Percentiles rank a stretch among this genome's conserved stretches.
These are phyloP conservation scores for Colletotrichum australisinense DNA, from an alignment of 2,329 filamentous ascomycete genomes.

Conservation along the genomic window DNA sequence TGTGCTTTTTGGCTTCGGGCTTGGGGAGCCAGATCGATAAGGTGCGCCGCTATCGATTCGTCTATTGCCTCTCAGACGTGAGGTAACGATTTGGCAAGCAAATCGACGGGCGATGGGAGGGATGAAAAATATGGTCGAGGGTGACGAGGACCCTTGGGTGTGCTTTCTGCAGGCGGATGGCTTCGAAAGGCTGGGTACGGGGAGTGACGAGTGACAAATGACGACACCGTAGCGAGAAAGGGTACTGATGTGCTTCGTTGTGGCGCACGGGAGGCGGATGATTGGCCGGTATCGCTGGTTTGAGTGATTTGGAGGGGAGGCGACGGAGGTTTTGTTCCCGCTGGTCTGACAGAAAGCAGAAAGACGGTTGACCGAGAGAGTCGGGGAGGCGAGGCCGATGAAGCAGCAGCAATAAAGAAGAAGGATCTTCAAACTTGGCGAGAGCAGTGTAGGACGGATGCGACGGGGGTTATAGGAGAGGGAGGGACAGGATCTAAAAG, in stretches of 20 bases:
- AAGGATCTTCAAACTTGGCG: background rate
- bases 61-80: constrained; percentile 22
- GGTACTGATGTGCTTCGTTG: background rate
- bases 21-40: constrained; percentile 5
- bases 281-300: constrained; percentile 15
- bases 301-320: constrained; percentile 6
- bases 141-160: background rate
- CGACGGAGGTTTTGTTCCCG: constrained; percentile 22
- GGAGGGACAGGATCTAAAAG: constrained; percentile 1
- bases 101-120: background rate
- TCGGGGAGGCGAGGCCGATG: background rate
- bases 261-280: constrained; percentile 18
- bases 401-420: background rate
- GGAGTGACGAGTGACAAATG: constrained; percentile 7
- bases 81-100: constrained; percentile 19
- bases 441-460: constrained; percentile 19
- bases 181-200: constrained; percentile 27
- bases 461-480: background rate
- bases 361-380: no score
- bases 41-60: constrained; percentile 2
- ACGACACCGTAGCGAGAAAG: constrained; percentile 30
- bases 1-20: background rate
- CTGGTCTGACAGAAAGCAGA: background rate
- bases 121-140: background rate
- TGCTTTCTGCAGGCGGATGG: constrained; percentile 28